phyloP scores from a whole-genome alignment of 768 basidiomycete genomes.

The Rubroboletus pulcherrimus region DNA sequence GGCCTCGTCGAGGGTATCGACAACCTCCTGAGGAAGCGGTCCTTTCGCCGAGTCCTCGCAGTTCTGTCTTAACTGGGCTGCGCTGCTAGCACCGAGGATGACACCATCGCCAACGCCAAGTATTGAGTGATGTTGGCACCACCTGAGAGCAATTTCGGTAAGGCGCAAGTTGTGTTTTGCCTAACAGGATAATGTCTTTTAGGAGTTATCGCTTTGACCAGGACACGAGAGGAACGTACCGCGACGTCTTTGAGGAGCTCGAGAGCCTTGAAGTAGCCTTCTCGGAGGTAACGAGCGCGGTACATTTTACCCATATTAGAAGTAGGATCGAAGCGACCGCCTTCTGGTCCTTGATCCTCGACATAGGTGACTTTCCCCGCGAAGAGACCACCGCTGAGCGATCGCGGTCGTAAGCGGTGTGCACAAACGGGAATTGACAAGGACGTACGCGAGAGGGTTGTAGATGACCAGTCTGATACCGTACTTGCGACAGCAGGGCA shows the following conservation, averaged over 20 bases:
- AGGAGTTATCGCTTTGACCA: too few species aligned
- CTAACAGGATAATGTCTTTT: neutral
- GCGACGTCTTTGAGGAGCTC: slow-evolving; percentile 38
- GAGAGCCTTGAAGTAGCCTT: slow-evolving; percentile 43
- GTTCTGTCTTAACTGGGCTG: slow-evolving; percentile 42
- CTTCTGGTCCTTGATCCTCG: slow-evolving; percentile 29
- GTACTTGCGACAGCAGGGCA: slow-evolving; percentile 56
- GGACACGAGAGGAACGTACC: slow-evolving; percentile 29
- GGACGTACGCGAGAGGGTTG: slow-evolving; percentile 48
- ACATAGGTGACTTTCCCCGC: slow-evolving; percentile 47
- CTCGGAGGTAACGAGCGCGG: slow-evolving; percentile 41
- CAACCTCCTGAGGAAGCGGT: slow-evolving; percentile 49
- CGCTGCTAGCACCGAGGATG: slow-evolving; percentile 48
- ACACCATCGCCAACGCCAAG: slow-evolving; percentile 43
- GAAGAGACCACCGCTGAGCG: slow-evolving; percentile 9
- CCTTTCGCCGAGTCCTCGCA: slow-evolving; percentile 48
- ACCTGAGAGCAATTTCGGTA: slow-evolving; percentile 56
- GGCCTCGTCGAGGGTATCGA: slow-evolving; percentile 49
- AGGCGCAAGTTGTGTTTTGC: slow-evolving; percentile 44
- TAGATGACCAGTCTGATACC: slow-evolving; percentile 55
- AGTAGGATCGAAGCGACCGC: slow-evolving; percentile 41
- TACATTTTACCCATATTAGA: slow-evolving; percentile 41
- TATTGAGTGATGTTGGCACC: slow-evolving; percentile 55
- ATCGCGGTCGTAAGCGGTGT: neutral
- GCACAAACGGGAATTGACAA: neutral